Evolutionary conservation across 2,329 filamentous ascomycete species (phyloP), one percentile per base, ranked within the genome.

Genomic region (Verticillium klebahnii): DNA sequence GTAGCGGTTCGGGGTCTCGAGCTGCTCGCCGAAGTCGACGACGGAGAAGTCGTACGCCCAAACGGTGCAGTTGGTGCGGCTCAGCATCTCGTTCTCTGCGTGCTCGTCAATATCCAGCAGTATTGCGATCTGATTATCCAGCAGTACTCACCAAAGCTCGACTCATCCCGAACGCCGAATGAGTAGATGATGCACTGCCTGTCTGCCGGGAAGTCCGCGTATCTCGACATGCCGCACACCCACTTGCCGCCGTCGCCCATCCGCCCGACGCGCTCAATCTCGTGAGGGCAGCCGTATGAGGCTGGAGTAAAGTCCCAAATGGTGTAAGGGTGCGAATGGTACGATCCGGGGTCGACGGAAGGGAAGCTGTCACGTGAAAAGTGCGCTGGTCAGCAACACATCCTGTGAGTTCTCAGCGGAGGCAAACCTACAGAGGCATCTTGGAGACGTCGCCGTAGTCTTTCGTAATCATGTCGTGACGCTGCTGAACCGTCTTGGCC

Each of bases 171-270:
- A 11, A 74, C 68, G 45, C 77, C 77, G 59, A 78, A 77, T 17
- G 71, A 74, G 66, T 78, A 78, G 62, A 78, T 71, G 60, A 75
- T 62, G 59, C 70, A 72, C 12, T 71, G 67, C 36, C 58, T 62
- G 37, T 60, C 63, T 29, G 58, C 62, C 14, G 65, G 65, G 56
- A 67, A 64, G 14, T 66, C 65, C 63, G 74, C 73, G 61, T 73
- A 75, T n/a, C 69, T 65, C 7, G 69, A 72, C 72, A 77, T 75
- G 40, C 76, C 76, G 66, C 76, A 79, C 15, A 78, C 71, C 73
- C 75, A 77, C 64, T 78, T 79, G 25, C 77, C 77, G n/a, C 77
- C 76, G 45, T 78, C 75, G 34, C 76, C 76, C 5, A 76, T 64
- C 5, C 70, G 67, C 3, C 76, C 76, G 2, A 78, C 67, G 7